These are phyloP conservation scores for Kurtzmaniella quercitrusa DNA, from an alignment of 1,139 yeast species.

Conservation along the genomic window DNA sequence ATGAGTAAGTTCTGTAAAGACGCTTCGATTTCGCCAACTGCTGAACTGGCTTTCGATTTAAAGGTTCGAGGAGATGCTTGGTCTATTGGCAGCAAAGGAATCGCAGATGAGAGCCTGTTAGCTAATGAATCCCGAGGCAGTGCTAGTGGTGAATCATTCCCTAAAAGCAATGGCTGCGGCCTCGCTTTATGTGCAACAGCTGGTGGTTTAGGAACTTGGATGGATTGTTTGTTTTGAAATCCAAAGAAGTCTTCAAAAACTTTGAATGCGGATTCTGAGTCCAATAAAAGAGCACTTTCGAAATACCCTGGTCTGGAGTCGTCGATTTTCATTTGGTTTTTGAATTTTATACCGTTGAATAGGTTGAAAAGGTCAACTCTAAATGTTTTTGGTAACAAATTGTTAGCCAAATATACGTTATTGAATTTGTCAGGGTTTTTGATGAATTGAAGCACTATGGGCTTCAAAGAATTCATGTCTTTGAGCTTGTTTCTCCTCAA, in stretches of 20 bases:
- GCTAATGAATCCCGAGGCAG: background rate
- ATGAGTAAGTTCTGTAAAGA: background rate
- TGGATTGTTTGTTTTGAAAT: constrained; percentile 16
- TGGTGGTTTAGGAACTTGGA: background rate
- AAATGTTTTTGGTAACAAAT: constrained; percentile 45
- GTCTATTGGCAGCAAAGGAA: background rate
- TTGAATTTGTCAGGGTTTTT: constrained; percentile 25
- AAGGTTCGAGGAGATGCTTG: background rate
- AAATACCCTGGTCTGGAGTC: constrained; percentile 64
- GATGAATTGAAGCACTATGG: constrained; percentile 34
- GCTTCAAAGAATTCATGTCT: constrained; percentile 26
- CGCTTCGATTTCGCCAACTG: constrained; percentile 1
- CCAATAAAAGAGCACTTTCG: constrained; percentile 52
- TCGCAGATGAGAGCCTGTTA: background rate
- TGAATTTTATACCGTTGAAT: constrained; percentile 48
- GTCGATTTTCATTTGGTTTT: constrained; percentile 48
- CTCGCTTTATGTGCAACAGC: background rate
- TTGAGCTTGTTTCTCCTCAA: constrained; percentile 48
- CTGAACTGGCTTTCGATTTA: constrained; percentile 1
- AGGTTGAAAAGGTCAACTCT: constrained; percentile 53
- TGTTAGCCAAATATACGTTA: constrained; percentile 38
- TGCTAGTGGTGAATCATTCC: background rate
- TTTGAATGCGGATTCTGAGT: constrained; percentile 43
- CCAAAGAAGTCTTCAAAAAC: constrained; percentile 41
- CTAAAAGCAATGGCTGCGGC: background rate